Evolutionary conservation across 345 rosid species (phyloP), one percentile per base, ranked within the genome.

Genomic region (Eucalyptus urophylla): DNA sequence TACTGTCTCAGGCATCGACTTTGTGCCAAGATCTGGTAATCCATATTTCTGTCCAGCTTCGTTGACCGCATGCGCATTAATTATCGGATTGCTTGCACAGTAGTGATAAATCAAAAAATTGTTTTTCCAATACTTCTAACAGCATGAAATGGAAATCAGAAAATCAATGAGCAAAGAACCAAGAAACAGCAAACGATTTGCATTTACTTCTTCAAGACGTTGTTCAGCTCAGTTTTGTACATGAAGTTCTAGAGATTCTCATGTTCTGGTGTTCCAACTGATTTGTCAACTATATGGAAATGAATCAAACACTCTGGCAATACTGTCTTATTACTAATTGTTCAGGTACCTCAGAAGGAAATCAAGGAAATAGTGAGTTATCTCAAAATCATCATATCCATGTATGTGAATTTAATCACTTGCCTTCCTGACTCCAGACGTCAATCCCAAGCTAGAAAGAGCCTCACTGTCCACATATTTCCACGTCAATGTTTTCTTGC

Each of bases 371-470:
- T 47, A 88, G 86, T 12, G 3, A 67, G 83, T n/a, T n/a, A 88
- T 51, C 45, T 44, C 51, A 58, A 87, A 83, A 31, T 33, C 58
- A 69, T 33, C 51, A 21, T 76, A 37, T 76, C 14, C 47, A 76
- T 22, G 16, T 11, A 31, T 69, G 13, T 56, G n/a, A 33, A 86
- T 54, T 76, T 76, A 9, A 86, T 60, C 67, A 88, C 15, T 91
- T 92, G 94, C 97, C 97, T 95, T 95, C 90, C 92, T 94, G 40
- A 96, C 97, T 88, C 95, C 95, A 87, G 97, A 91, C 8, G 97
- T 95, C 94, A 95, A 92, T 86, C 97, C 96, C 94, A 93, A 72
- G 87, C 86, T 91, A 31, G 96, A 91, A 88, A 95, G 92, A 27
- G 93, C 92, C 49, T 91, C 49, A 76, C 89, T 14, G 62, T 95